Base-by-base conservation (phyloP, 2,329 filamentous ascomycete species). In the Beauveria medogensis region DNA sequence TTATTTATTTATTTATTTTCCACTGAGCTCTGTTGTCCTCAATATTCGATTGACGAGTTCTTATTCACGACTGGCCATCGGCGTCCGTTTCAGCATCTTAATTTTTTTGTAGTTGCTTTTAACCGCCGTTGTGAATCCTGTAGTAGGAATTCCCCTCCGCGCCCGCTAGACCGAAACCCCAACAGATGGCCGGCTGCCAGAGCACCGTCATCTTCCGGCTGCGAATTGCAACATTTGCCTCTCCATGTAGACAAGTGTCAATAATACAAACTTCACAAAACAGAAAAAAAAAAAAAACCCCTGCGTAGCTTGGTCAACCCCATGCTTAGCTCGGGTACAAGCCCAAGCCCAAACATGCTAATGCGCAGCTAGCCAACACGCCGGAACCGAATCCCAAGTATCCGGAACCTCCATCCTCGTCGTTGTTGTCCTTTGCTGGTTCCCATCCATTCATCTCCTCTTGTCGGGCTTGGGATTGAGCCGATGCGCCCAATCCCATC, bases 381-480 rank as follows among this genome's bases (percentile, higher is more conserved):
- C 57, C 57, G 57, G 57, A 59, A 51, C 48, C 57, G 48, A 53
- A 44, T 59, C 22, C 37, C 56, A 52, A 44, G 18, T 37, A 43
- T 44, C 47, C 56, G 37, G 46, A 26, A 40, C 34, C 18, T 26
- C 24, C 41, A 26, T 44, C 40, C 4, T 24, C n/a, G 30, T 53
- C 43, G n/a, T 22, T 26, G 44, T 18, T 14, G 10, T 47, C 6
- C 20, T 34, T 4, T 3, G 20, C 26, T 22, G 16, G 26, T 43
- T 20, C 26, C 26, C 28, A 34, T 18, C 14, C 12, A 48, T 22
- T 8, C 9, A 28, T 12, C 30, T 34, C 30, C 30, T 34, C 30
- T 14, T 34, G 30, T 34, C 30, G 30, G 30, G 30, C 30, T 34
- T 34, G 30, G 30, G 4, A 12, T 34, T 34, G 30, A 34, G 30